A percentile compares a stretch with the other conserved stretches of the same genome.
Conservation (phyloP, 1,139 yeast genomes). For the Magnusiomyces paraingens region DNA sequence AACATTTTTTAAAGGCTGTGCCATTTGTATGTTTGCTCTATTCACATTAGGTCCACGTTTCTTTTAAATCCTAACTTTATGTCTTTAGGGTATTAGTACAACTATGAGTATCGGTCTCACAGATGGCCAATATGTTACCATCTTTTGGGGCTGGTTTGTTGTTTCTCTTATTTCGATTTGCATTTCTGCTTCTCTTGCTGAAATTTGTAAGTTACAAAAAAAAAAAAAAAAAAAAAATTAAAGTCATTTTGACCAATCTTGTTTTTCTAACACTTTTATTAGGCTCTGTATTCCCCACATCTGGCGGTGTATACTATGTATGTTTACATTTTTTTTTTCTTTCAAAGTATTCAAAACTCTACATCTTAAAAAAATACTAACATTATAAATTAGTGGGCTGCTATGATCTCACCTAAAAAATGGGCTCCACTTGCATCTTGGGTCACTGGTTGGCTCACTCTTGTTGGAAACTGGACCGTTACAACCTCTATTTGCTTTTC, state of each 20-base stretch:
- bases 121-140: constrained; percentile 25
- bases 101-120: constrained; percentile 22
- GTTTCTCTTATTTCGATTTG: constrained; percentile 23
- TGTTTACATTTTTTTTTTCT: constrained; percentile 16
- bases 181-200: constrained; percentile 25
- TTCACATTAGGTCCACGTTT: neutral
- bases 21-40: constrained; percentile 1
- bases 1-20: constrained; percentile 1
- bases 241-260: constrained; percentile 12
- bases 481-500: constrained; percentile 16
- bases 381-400: constrained; percentile 12
- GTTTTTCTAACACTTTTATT: constrained; percentile 16
- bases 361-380: constrained; percentile 1
- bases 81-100: constrained; percentile 14
- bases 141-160: constrained; percentile 23
- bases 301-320: constrained; percentile 22
- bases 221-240: constrained; percentile 21
- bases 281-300: constrained; percentile 22
- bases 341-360: neutral
- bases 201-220: constrained; percentile 21
- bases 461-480: constrained; percentile 18
- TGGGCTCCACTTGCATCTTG: constrained; percentile 18
- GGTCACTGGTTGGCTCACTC: constrained; percentile 17
- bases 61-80: neutral
- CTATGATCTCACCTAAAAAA: constrained; percentile 14